Evolutionary conservation across 106 monocot genomes (phyloP).

Genomic region (Dioscorea zingiberensis): DNA sequence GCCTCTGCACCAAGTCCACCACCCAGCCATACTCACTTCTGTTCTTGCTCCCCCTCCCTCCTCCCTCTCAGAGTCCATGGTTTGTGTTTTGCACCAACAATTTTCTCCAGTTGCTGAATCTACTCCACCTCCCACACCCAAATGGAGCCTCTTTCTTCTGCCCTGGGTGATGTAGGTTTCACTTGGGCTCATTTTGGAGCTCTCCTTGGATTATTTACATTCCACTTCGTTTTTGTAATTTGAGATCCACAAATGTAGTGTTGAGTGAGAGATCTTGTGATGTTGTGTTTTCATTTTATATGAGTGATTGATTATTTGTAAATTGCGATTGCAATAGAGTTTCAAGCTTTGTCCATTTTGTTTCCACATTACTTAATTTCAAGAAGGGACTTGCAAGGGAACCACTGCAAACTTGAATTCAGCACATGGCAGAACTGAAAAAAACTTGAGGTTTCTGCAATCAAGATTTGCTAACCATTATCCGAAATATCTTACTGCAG

Average conservation of each 20-base stretch:
- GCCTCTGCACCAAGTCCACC: slow-evolving; percentile 10
- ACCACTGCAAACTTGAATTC: too few species aligned
- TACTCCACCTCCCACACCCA: slow-evolving; percentile 1
- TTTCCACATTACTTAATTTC: too few species aligned
- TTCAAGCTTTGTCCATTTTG: too few species aligned
- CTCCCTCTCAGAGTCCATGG: background rate
- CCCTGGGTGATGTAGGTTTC: background rate
- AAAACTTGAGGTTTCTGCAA: too few species aligned
- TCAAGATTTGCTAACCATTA: too few species aligned
- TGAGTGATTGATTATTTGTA: background rate
- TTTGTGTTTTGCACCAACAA: background rate
- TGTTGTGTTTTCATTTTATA: background rate
- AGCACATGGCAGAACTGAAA: too few species aligned
- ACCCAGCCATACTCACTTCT: background rate
- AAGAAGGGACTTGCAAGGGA: too few species aligned
- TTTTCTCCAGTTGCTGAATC: background rate
- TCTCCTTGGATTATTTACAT: background rate
- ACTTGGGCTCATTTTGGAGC: background rate
- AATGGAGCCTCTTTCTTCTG: background rate
- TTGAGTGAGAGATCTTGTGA: background rate
- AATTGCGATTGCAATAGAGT: too few species aligned
- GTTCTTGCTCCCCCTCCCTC: too few species aligned
- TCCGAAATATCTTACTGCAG: background rate
- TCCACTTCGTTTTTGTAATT: background rate
- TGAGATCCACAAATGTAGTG: background rate